These are phyloP conservation scores for Nakataea oryzae DNA, from an alignment of 2,329 filamentous ascomycete genomes.

Conservation along the genomic window DNA sequence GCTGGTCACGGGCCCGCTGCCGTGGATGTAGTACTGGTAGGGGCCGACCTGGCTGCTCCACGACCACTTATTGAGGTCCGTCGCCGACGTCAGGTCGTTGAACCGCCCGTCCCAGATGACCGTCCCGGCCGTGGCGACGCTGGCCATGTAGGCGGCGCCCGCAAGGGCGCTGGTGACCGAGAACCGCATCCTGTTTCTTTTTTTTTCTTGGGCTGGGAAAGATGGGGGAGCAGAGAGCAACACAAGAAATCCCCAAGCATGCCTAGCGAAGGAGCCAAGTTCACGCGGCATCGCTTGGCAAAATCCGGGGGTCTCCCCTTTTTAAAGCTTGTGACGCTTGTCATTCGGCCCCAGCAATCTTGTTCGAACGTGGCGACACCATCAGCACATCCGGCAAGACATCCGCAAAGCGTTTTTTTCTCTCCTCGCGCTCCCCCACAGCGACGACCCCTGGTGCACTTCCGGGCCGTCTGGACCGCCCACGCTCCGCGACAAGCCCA, in stretches of 20 bases:
- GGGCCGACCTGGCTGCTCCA: constrained; percentile 59
- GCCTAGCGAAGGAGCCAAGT: not conserved
- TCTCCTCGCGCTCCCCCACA: not conserved
- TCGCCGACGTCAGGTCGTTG: constrained; percentile 43
- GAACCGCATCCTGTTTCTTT: not conserved
- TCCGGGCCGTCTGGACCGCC: not conserved
- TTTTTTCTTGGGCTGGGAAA: not conserved
- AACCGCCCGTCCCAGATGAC: constrained; percentile 53
- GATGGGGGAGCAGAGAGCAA: not conserved
- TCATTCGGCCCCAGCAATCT: not conserved
- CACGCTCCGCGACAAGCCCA: not conserved
- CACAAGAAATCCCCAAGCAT: not conserved
- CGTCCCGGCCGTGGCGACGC: constrained; percentile 7
- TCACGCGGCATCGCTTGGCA: not conserved
- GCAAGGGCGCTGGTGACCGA: constrained; percentile 3
- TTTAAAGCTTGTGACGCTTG: not conserved
- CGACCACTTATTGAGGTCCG: constrained; percentile 51
- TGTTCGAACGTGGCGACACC: not conserved
- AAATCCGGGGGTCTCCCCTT: not conserved
- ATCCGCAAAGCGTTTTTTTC: not conserved
- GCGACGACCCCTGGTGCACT: not conserved
- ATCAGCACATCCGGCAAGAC: not conserved
- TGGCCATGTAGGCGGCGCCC: constrained; percentile 7
- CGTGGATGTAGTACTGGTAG: constrained; percentile 72
- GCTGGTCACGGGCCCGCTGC: constrained; percentile 38